Evolutionary conservation across 192 early-diverging fungal genomes (phyloP), one percentile per base, ranked within the genome.

Genomic region (Coemansia sp.): DNA sequence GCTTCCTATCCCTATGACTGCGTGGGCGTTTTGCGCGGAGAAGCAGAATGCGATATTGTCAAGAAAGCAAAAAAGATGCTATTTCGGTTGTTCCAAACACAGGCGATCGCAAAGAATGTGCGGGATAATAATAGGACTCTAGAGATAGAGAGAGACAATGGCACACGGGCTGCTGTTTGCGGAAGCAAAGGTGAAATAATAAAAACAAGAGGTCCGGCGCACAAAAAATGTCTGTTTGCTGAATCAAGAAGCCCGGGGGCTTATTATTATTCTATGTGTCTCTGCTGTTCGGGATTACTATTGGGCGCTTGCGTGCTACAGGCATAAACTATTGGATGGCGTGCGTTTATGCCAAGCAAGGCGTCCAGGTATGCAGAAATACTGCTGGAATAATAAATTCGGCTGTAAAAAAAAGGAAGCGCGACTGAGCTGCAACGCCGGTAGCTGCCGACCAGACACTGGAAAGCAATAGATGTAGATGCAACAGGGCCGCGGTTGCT

Each of bases 271-370:
- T 3, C 13, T 42, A 10, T 10, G 3, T 50, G 4, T 10, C 6
- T 23, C 14, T 50, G 49, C 2, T 22, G 18, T 23, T 50, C 24
- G 4, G 39, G 39, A 42, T 42, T 42, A 42, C 39, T 42, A 42
- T 42, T 42, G 39, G n/a, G 39, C 39, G 19, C 49, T 5, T 50
- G 49, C 24, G 49, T 50, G 49, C 24, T 50, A 50, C 49, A 6
- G 49, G 49, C 24, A 50, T 25, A 25, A 50, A 50, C 19, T 50
- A 50, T 50, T 50, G 49, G 49, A 50, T 50, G 49, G 49, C 49
- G 49, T 50, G 19, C 24, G 19, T 50, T 50, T 50, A 19, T 19
- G 19, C 14, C 49, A 32, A 24, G 49, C 49, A 50, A 50, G 49
- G 49, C 49, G 49, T 50, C 11, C 49, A 25, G 24, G 49, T 50